phyloP scores from a whole-genome alignment of 805 yeast species.

The Lachancea waltii region DNA sequence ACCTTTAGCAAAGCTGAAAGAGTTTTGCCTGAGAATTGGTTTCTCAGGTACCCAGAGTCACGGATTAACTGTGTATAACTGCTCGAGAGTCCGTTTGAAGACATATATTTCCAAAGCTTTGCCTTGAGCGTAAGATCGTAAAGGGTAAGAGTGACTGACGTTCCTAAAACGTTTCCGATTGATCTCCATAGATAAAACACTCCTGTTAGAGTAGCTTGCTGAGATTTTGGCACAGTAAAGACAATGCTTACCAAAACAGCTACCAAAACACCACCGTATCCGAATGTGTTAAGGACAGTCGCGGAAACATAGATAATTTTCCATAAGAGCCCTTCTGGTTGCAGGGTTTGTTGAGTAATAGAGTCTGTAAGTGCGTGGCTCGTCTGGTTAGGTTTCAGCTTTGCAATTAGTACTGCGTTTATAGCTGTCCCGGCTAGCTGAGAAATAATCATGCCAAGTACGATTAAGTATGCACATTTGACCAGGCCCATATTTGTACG shows the following conservation, averaged over 20 bases:
- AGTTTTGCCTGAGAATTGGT: slow-evolving; percentile 17
- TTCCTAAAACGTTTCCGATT: slow-evolving; percentile 42
- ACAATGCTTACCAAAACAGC: slow-evolving; percentile 53
- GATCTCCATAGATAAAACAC: slow-evolving; percentile 46
- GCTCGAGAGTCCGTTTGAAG: slow-evolving; percentile 17
- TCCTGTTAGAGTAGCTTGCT: slow-evolving; percentile 45
- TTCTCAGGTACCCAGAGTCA: slow-evolving; percentile 28
- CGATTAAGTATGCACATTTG: slow-evolving; percentile 25
- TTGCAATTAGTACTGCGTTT: slow-evolving; percentile 15
- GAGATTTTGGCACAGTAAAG: slow-evolving; percentile 38
- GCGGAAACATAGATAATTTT: slow-evolving; percentile 25
- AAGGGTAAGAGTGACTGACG: slow-evolving; percentile 36
- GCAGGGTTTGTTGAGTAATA: slow-evolving; percentile 5
- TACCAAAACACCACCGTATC: slow-evolving; percentile 48
- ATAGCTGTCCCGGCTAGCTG: slow-evolving; percentile 22
- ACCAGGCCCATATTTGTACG: slow-evolving; percentile 28
- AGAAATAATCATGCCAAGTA: slow-evolving; percentile 17
- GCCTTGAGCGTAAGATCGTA: slow-evolving; percentile 32
- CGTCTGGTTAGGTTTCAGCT: slow-evolving; percentile 17
- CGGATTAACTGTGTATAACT: slow-evolving; percentile 20
- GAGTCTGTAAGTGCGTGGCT: not conserved
- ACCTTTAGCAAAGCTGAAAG: slow-evolving; percentile 17
- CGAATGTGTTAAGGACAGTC: slow-evolving; percentile 39
- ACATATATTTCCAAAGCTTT: slow-evolving; percentile 32
- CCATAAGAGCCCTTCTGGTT: slow-evolving; percentile 23